Percentiles rank a stretch among this genome's conserved stretches.
Evolutionary conservation across 2,329 filamentous ascomycete genomes (phyloP).

Genomic region (Diaporthe amygdali): DNA sequence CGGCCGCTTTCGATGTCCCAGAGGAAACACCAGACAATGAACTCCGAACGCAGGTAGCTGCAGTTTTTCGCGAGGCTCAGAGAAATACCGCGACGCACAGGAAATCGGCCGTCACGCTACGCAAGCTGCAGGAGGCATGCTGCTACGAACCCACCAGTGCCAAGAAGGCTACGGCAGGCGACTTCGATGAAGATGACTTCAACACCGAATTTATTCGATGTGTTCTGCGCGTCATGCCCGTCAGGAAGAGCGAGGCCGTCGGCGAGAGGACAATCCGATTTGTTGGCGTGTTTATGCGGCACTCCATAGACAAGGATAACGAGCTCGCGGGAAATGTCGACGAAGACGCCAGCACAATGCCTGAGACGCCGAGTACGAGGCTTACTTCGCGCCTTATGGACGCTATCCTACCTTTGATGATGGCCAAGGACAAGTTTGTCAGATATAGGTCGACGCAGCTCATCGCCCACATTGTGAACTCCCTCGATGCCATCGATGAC

Average conservation of each 20-base stretch:
- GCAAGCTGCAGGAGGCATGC: conserved; percentile 90
- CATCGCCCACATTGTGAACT: conserved; percentile 90
- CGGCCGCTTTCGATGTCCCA: conserved; percentile 58
- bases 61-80: conserved; percentile 82
- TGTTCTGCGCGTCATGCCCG: conserved; percentile 78
- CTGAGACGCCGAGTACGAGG: conserved; percentile 83
- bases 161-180: conserved; percentile 60
- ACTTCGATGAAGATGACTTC: conserved; percentile 86
- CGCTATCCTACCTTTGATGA: conserved; percentile 75
- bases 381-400: conserved; percentile 78
- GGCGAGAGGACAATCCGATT: conserved; percentile 89
- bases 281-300: conserved; percentile 82
- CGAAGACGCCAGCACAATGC: conserved; percentile 72
- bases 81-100: conserved; percentile 87
- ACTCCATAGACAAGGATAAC: conserved; percentile 73
- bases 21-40: conserved; percentile 74
- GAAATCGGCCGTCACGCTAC: conserved; percentile 84
- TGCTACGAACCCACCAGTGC: conserved; percentile 65
- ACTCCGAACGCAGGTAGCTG: conserved; percentile 75
- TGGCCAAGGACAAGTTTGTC: conserved; percentile 90
- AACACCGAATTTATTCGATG: conserved; percentile 86
- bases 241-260: conserved; percentile 90
- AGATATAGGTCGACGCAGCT: conserved; percentile 90
- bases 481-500: conserved; percentile 89
- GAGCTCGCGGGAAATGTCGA: conserved; percentile 70